A percentile compares a stretch with the other conserved stretches of the same genome.
Evolutionary conservation across 2,329 filamentous ascomycete genomes (phyloP).

Genomic region (Aspergillus pseudoterreus): DNA sequence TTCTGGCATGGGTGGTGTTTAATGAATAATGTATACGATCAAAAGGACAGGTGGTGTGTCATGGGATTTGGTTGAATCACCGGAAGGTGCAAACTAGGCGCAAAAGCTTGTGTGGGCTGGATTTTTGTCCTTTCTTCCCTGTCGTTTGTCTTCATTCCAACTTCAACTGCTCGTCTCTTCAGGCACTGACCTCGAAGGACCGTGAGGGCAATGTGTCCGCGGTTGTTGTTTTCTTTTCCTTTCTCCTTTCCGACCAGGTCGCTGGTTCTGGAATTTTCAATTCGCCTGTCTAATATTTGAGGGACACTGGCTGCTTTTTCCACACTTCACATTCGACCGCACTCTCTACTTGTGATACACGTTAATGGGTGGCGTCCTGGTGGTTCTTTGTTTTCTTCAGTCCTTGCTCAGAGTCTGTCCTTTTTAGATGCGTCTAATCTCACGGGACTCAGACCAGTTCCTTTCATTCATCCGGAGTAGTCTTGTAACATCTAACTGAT

Average conservation of each 20-base stretch:
- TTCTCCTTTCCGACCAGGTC: slow-evolving; percentile 1
- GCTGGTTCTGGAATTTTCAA: slow-evolving; percentile 7
- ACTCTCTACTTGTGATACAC: no score
- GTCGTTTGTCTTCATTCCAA: slow-evolving; percentile 15
- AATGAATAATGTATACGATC: slow-evolving; percentile 34
- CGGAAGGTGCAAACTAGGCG: slow-evolving; percentile 28
- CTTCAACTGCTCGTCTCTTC: slow-evolving; percentile 4
- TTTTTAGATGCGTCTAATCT: not conserved
- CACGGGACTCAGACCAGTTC: not conserved
- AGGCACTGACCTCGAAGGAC: slow-evolving; percentile 12
- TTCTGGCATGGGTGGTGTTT: slow-evolving; percentile 37
- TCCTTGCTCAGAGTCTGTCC: not conserved
- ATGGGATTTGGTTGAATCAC: slow-evolving; percentile 23
- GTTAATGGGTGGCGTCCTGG: slow-evolving; percentile 17
- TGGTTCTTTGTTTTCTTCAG: slow-evolving; percentile 10
- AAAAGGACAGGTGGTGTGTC: slow-evolving; percentile 29
- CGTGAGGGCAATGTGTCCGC: slow-evolving; percentile 7
- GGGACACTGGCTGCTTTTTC: slow-evolving; percentile 10
- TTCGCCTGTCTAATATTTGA: slow-evolving; percentile 18
- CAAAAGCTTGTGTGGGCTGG: slow-evolving; percentile 25
- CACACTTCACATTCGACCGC: not conserved
- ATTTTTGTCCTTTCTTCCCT: slow-evolving; percentile 22
- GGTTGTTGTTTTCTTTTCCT: slow-evolving; percentile 1
- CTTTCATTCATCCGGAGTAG: no score
- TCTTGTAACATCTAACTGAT: no score